A percentile compares a stretch with the other conserved stretches of the same genome.
These are phyloP conservation scores for Cicer arietinum DNA, from an alignment of 306 rosid species.

Conservation along the genomic window DNA sequence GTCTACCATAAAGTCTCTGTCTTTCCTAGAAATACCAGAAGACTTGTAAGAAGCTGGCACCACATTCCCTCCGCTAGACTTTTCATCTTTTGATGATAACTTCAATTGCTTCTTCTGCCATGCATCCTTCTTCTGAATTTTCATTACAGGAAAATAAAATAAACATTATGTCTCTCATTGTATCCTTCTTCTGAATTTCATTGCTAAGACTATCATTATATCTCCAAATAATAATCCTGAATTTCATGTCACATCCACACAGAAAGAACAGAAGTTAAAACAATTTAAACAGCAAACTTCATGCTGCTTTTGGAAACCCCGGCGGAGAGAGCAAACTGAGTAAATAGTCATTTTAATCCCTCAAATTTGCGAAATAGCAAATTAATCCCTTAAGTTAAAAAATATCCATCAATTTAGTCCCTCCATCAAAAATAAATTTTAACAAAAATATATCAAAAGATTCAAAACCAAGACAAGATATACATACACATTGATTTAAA, in stretches of 20 bases:
- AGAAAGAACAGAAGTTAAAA: background rate
- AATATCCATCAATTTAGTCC: no score
- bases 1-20: conserved; percentile 60
- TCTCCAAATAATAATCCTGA: background rate
- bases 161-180: background rate
- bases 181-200: background rate
- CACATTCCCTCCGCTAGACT: conserved; percentile 46
- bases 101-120: conserved; percentile 46
- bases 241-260: background rate
- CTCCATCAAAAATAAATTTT: no score
- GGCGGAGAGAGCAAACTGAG: no score
- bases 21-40: conserved; percentile 64
- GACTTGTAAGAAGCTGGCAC: conserved; percentile 58
- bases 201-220: background rate
- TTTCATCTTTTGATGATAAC: conserved; percentile 54
- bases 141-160: background rate
- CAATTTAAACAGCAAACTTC: background rate
- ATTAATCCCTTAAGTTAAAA: no score
- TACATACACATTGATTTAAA: no score
- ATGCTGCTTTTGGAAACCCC: background rate
- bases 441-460: no score
- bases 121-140: conserved; percentile 55
- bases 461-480: no score
- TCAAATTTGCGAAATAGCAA: no score
- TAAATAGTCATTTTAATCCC: no score